phyloP scores from a whole-genome alignment of 208 protist species.

The Acanthamoeba culbertsoni region DNA sequence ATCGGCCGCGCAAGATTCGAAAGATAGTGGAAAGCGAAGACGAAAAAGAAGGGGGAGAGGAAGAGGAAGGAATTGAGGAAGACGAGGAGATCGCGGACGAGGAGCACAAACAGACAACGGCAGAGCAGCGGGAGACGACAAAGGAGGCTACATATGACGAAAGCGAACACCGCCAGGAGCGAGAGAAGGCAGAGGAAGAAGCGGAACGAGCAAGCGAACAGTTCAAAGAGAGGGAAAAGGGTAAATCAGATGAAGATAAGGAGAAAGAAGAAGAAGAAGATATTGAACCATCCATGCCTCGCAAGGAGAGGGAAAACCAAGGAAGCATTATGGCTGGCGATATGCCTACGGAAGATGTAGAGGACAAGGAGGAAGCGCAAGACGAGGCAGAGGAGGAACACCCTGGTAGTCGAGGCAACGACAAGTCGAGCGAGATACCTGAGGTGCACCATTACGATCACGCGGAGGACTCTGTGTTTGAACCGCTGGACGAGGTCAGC shows the following conservation, averaged over 20 bases:
- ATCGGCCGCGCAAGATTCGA: too few species aligned
- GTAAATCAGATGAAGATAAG: background rate
- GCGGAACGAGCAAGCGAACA: background rate
- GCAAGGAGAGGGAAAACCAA: background rate
- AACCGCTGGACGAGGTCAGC: background rate
- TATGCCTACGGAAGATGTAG: background rate
- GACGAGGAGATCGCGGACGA: background rate
- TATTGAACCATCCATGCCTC: background rate
- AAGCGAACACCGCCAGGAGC: background rate
- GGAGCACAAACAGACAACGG: background rate
- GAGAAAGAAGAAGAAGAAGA: background rate
- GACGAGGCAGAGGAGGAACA: background rate
- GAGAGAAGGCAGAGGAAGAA: background rate
- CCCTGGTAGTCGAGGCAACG: background rate
- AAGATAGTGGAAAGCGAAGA: background rate
- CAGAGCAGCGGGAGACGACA: background rate
- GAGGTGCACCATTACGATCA: background rate
- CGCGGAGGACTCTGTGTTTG: background rate
- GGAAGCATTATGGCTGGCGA: background rate
- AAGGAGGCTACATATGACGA: background rate
- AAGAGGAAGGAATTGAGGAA: background rate
- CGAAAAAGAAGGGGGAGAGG: background rate
- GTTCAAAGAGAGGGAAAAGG: background rate
- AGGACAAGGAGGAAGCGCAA: background rate
- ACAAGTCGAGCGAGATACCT: background rate